phyloP scores from a whole-genome alignment of 805 yeast genomes.

The Yarrowia sp. region DNA sequence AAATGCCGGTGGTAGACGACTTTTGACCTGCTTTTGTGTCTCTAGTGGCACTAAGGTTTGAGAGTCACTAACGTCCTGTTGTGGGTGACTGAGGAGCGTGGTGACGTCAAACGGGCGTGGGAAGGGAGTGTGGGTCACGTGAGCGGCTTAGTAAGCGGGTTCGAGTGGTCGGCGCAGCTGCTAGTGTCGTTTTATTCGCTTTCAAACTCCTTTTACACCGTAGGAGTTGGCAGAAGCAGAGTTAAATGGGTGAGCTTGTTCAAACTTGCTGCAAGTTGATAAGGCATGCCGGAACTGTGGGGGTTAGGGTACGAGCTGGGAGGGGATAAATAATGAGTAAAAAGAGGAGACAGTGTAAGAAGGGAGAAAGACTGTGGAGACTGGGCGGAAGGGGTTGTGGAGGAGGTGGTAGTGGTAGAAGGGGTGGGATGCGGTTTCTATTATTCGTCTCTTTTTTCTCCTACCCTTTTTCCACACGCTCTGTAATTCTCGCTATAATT shows the following conservation, averaged over 20 bases:
- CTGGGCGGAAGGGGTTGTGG: neutral
- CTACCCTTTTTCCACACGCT: too few relatives aligned
- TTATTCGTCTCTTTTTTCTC: too few relatives aligned
- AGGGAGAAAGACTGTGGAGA: neutral
- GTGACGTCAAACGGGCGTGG: too few relatives aligned
- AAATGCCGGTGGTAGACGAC: slow-evolving; percentile 23
- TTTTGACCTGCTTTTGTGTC: slow-evolving; percentile 35
- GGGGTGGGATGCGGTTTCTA: too few relatives aligned
- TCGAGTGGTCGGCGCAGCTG: too few relatives aligned
- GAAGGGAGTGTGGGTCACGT: too few relatives aligned
- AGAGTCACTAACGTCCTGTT: slow-evolving; percentile 6
- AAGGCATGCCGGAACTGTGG: slow-evolving; percentile 22
- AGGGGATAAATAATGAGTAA: slow-evolving; percentile 2
- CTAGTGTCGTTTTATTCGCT: too few relatives aligned
- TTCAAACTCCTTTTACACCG: neutral
- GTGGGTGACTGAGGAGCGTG: neutral
- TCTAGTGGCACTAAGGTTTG: slow-evolving; percentile 37
- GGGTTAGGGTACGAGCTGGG: slow-evolving; percentile 23
- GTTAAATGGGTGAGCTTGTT: slow-evolving; percentile 37
- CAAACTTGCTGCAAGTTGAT: slow-evolving; percentile 35
- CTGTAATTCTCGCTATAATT: too few relatives aligned
- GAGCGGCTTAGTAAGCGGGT: too few relatives aligned
- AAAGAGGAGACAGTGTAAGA: neutral
- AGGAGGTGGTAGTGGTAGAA: too few relatives aligned
- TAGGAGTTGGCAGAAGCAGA: slow-evolving; percentile 1